Base-by-base conservation (phyloP, 2,329 filamentous ascomycete species). In the Neofusicoccum parvum region DNA sequence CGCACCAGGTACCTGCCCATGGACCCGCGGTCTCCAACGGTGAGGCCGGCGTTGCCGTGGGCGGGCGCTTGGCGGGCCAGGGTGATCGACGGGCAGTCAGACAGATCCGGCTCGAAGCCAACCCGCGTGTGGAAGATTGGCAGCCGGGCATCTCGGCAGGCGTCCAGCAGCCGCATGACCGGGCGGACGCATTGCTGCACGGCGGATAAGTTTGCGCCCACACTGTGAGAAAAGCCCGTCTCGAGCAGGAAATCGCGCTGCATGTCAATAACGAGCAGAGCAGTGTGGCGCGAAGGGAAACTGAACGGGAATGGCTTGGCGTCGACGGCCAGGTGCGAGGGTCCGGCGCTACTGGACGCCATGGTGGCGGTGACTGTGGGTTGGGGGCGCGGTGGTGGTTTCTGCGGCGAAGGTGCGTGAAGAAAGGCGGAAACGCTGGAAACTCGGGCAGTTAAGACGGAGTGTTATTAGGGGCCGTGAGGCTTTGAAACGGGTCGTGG, bases 1-100 rank as follows among this genome's bases (percentile, higher is more conserved):
- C 83, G 77, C 7, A 84, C 79, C 2, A 87, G 75, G 6, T 86
- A 74, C 53, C 83, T 74, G n/a, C 85, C 85, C 76, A 86, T 82
- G 3, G 81, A 77, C 2, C 84, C 84, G 59, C 78, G 73, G 68
- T 86, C 85, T 12, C 84, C 84, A 67, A 87, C 86, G 17, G 78
- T 78, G 64, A 81, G 75, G 3, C 72, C 76, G 15, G 71, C 75
- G 34, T 78, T 77, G 5, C 78, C 78, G 0, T 83, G 84, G 5
- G 81, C 78, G 39, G 77, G 80, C 5, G 80, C 76, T 69, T 86
- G 84, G 45, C 84, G 78, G 23, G 81, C 72, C 37, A 78, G 74
- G 69, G 86, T 86, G 15, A 82, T 81, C 0, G 83, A 80, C 7
- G 84, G 82, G 46, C 83, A 78, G 70, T 86, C 83, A 5, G 82